Evolutionary conservation across 179 eudicot genomes (phyloP), one percentile per base, ranked within the genome.

Genomic region (Kewa caespitosa): DNA sequence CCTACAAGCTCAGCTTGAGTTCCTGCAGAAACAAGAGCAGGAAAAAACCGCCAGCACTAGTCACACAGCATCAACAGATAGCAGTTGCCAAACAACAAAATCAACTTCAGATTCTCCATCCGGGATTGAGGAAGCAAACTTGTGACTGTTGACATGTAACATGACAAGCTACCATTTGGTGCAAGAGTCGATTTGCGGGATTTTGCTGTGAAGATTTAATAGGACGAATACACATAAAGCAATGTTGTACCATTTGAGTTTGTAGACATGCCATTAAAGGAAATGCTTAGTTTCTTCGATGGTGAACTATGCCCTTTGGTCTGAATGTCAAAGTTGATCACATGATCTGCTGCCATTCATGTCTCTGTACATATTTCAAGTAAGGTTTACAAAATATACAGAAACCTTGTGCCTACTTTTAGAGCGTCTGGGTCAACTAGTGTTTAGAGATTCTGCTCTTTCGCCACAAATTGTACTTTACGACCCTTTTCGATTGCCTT

Each of bases 1-100:
- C 64, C 78, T 94, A 77, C 90, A 82, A 80, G 75, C 54, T 72
- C 92, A 86, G 73, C 89, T 90, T 30, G 89, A 77, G 41, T 76
- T 67, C 52, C 76, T 92, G 61, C 80, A 72, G 74, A 79, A 83
- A 65, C 82, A 86, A 32, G 80, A 74, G 69, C 67, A 64, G 42
- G 89, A 86, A 62, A 78, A 81, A 43, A 80, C 64, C 65, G 60
- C 70, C 3, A 86, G 83, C 60, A 64, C 81, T 12, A 80, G 73
- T 72, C 74, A 30, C 28, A 57, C 85, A 15, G 76, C 77, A 70
- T 43, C 89, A 72, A 66, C 85, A 17, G 84, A 83, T 65, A 34
- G 55, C 73, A 82, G 84, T 78, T 91, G 85, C 32, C 88, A 89
- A 82, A 74, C 86, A 17, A 80, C 69, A 43, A 81, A 75, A 46